Evolutionary conservation across 108 stramenopile genomes (phyloP).

Genomic region (Stephanodiscus triporus): DNA sequence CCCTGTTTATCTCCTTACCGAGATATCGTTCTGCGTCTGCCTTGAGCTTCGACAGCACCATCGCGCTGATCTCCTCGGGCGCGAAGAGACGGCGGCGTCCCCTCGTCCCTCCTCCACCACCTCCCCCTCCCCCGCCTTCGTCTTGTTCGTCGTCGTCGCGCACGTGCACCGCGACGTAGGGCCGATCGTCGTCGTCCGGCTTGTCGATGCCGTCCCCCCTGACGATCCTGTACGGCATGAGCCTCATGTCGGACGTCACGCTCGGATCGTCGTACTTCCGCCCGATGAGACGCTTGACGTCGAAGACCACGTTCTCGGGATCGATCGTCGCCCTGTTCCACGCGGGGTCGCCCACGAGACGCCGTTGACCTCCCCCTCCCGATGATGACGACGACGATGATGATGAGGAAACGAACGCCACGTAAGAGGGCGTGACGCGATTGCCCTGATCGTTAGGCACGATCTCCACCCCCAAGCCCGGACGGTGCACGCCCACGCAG

Average conservation of each 20-base stretch:
- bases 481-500: conserved; percentile 74
- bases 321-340: conserved; percentile 96
- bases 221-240: conserved; percentile 90
- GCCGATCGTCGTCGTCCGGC: conserved; percentile 68
- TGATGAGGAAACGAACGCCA: conserved; percentile 56
- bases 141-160: conserved; percentile 68
- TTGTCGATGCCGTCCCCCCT: neutral
- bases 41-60: conserved; percentile 95
- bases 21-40: conserved; percentile 91
- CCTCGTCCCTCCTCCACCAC: conserved; percentile 42
- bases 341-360: conserved; percentile 90
- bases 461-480: conserved; percentile 81
- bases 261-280: conserved; percentile 83
- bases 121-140: conserved; percentile 40
- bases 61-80: conserved; percentile 96
- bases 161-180: conserved; percentile 79
- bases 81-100: conserved; percentile 59
- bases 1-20: conserved; percentile 78
- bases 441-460: conserved; percentile 94
- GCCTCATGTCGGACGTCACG: conserved; percentile 93
- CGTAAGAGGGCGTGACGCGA: conserved; percentile 94
- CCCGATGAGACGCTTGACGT: conserved; percentile 98
- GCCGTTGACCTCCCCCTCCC: conserved; percentile 87
- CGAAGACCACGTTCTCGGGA: conserved; percentile 95
- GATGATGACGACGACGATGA: conserved; percentile 61